Percentiles rank a stretch among this genome's conserved stretches.
phyloP scores from a whole-genome alignment of 257 asterid genomes.

The Paulownia fortunei region DNA sequence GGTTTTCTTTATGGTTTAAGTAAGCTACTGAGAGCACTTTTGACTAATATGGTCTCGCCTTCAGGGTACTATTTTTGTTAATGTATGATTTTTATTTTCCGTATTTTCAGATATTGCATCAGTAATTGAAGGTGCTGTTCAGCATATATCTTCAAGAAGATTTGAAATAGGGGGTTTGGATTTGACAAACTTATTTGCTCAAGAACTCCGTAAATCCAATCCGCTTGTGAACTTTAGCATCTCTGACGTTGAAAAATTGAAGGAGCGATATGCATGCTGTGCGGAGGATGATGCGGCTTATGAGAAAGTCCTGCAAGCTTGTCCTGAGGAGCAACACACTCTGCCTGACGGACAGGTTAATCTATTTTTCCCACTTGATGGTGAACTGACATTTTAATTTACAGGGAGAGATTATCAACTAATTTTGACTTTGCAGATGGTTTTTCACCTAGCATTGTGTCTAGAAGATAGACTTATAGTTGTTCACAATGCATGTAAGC shows the following conservation, averaged over 20 bases:
- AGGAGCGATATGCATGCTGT: slow-evolving; percentile 83
- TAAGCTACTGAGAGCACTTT: slow-evolving; percentile 12
- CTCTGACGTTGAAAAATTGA: slow-evolving; percentile 77
- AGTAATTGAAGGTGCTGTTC: slow-evolving; percentile 97
- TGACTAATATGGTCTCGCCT: slow-evolving; percentile 1
- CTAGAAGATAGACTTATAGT: not conserved
- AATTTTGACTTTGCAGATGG: slow-evolving; percentile 2
- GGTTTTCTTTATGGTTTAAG: slow-evolving; percentile 9
- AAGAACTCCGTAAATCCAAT: slow-evolving; percentile 74
- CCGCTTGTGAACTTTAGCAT: slow-evolving; percentile 60
- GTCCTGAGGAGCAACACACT: slow-evolving; percentile 78
- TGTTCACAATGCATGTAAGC: not conserved
- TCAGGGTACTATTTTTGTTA: slow-evolving; percentile 9
- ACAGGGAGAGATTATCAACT: slow-evolving; percentile 4
- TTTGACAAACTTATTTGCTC: slow-evolving; percentile 70
- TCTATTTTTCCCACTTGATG: slow-evolving; percentile 21
- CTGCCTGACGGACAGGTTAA: slow-evolving; percentile 97
- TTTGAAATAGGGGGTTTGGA: slow-evolving; percentile 90
- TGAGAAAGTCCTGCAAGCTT: slow-evolving; percentile 55
- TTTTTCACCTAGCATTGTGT: not conserved
- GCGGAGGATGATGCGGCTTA: slow-evolving; percentile 77
- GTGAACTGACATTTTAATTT: slow-evolving; percentile 3
- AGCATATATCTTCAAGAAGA: slow-evolving; percentile 94
- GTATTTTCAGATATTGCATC: slow-evolving; percentile 83
- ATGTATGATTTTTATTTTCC: slow-evolving; percentile 16